A percentile compares a stretch with the other conserved stretches of the same genome.
Conservation (phyloP, 352 stramenopile genomes). For the Phytophthora ramorum region DNA sequence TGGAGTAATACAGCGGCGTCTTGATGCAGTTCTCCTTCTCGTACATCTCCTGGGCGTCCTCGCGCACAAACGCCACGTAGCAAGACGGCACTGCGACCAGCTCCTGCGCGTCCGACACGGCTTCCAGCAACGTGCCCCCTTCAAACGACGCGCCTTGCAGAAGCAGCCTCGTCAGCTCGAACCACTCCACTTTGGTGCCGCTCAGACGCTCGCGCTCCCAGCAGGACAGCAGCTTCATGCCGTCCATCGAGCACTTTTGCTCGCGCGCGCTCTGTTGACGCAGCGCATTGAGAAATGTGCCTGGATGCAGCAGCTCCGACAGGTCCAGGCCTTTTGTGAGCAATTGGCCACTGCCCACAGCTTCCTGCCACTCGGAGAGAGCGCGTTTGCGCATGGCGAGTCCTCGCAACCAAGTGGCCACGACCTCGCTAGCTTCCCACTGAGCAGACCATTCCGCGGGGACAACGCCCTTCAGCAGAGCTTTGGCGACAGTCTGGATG, state of each 20-base stretch:
- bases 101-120: conserved; percentile 83
- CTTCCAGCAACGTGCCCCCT: conserved; percentile 76
- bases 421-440: conserved; percentile 84
- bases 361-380: conserved; percentile 87
- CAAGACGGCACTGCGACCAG: conserved; percentile 82
- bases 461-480: conserved; percentile 78
- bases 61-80: conserved; percentile 81
- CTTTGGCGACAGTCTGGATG: conserved; percentile 82
- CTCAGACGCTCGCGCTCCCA: conserved; percentile 83
- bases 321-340: conserved; percentile 85
- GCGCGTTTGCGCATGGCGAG: conserved; percentile 84
- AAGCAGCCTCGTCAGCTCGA: conserved; percentile 80
- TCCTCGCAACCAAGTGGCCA: conserved; percentile 79
- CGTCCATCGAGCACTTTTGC: conserved; percentile 90
- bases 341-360: conserved; percentile 62
- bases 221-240: conserved; percentile 90
- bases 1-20: conserved; percentile 84
- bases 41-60: conserved; percentile 82
- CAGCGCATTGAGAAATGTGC: conserved; percentile 95
- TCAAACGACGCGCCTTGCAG: conserved; percentile 91
- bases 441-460: conserved; percentile 81
- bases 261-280: conserved; percentile 91
- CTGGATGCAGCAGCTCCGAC: conserved; percentile 92
- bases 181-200: conserved; percentile 71
- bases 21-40: conserved; percentile 77